Evolutionary conservation across 2,329 filamentous ascomycete genomes (phyloP).

Genomic region (Malbranchea zuffiana): DNA sequence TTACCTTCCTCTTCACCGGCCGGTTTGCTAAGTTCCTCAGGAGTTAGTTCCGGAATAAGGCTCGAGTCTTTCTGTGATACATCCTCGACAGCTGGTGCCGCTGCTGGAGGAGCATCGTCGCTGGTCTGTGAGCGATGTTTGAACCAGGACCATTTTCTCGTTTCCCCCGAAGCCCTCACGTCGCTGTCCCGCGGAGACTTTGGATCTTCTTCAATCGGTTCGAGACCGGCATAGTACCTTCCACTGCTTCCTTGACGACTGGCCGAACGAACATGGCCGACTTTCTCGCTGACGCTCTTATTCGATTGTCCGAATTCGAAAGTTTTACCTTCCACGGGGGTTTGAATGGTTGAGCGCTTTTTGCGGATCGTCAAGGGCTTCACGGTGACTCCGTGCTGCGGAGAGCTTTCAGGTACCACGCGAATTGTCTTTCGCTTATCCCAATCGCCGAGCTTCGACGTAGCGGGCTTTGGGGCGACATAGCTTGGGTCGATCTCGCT

Average conservation of each 20-base stretch:
- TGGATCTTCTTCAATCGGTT: conserved; percentile 35
- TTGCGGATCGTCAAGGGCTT: conserved; percentile 49
- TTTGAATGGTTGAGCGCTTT: conserved; percentile 17
- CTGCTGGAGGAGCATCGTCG: conserved; percentile 17
- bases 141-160: conserved; percentile 40
- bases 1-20: not conserved
- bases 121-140: conserved; percentile 25
- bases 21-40: not conserved
- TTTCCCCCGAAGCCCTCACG: conserved; percentile 18
- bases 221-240: conserved; percentile 25
- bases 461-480: conserved; percentile 15
- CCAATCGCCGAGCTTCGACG: conserved; percentile 7
- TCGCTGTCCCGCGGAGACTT: conserved; percentile 23
- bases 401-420: conserved; percentile 44
- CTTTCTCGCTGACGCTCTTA: conserved; percentile 1
- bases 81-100: conserved; percentile 19
- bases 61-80: too few species aligned
- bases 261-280: conserved; percentile 1
- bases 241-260: conserved; percentile 7
- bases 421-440: conserved; percentile 42
- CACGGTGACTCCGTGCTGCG: conserved; percentile 34
- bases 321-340: conserved; percentile 8
- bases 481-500: conserved; percentile 2
- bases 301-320: not conserved
- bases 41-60: not conserved